Conservation (phyloP, 75 land plant species). For the Pinus albicaulis region DNA sequence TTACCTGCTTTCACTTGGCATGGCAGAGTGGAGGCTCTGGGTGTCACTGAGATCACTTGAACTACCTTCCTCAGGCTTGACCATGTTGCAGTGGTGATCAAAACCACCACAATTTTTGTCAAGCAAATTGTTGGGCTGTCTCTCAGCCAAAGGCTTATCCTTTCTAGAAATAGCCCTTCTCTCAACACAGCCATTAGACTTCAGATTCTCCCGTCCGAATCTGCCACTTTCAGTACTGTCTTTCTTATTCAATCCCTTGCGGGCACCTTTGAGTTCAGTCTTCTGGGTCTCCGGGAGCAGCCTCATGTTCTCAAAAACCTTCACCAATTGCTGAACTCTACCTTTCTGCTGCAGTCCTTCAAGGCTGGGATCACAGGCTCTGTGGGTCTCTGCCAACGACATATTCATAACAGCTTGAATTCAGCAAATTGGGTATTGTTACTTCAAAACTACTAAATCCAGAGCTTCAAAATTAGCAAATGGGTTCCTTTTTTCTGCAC, state of each 20-base stretch:
- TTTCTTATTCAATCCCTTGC: neutral
- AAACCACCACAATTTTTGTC: neutral
- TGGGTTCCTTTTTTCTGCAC: no score
- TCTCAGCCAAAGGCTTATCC: constrained; percentile 2
- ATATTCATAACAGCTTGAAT: no score
- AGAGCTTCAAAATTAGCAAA: no score
- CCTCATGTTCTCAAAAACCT: constrained; percentile 5
- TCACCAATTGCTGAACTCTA: neutral
- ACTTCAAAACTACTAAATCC: no score
- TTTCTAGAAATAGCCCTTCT: neutral
- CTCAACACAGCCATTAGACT: neutral
- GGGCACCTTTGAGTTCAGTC: neutral
- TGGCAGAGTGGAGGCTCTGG: neutral
- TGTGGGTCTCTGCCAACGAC: neutral
- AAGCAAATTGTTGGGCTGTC: constrained; percentile 1
- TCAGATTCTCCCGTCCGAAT: neutral
- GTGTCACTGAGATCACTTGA: neutral
- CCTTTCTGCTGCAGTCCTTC: neutral
- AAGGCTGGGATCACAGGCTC: neutral
- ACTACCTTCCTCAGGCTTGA: neutral
- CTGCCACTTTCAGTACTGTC: neutral
- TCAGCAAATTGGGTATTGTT: no score
- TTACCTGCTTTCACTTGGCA: neutral
- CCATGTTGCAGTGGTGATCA: neutral
- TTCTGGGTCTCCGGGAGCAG: neutral